A percentile compares a stretch with the other conserved stretches of the same genome.
These are phyloP conservation scores for Berkeleyomyces basicola DNA, from an alignment of 2,329 filamentous ascomycete genomes.

Conservation along the genomic window DNA sequence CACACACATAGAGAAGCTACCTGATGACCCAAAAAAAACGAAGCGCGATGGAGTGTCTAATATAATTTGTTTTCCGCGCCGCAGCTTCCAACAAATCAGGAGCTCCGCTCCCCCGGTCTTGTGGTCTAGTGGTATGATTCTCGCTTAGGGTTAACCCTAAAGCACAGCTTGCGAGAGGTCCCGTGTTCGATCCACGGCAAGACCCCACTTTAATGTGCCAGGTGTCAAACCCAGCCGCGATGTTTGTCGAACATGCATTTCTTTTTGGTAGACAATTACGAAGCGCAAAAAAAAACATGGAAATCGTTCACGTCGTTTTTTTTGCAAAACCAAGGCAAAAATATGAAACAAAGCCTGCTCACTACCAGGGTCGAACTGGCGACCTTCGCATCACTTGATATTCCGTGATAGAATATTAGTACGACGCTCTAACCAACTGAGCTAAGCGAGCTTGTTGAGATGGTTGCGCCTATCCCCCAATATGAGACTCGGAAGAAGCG, in stretches of 20 bases:
- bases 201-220: not conserved
- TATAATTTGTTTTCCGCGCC: not conserved
- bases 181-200: slow-evolving; percentile 17
- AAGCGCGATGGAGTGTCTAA: too few species aligned
- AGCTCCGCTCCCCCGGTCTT: slow-evolving; percentile 21
- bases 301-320: too few species aligned
- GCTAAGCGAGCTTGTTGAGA: slow-evolving; percentile 1
- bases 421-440: slow-evolving; percentile 7
- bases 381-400: slow-evolving; percentile 5
- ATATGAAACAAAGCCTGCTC: not conserved
- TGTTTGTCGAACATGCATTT: not conserved
- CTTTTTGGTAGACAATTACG: too few species aligned
- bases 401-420: slow-evolving; percentile 2
- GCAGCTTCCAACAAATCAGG: not conserved
- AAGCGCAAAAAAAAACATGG: too few species aligned
- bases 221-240: not conserved
- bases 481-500: not conserved
- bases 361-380: slow-evolving; percentile 6
- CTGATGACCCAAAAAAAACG: too few species aligned
- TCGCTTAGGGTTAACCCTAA: slow-evolving; percentile 42
- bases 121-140: slow-evolving; percentile 56
- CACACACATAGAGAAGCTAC: not conserved
- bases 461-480: not conserved
- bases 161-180: slow-evolving; percentile 16
- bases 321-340: too few species aligned